phyloP scores from a whole-genome alignment of 1,284 basidiomycete genomes.

The Irpex sp. region DNA sequence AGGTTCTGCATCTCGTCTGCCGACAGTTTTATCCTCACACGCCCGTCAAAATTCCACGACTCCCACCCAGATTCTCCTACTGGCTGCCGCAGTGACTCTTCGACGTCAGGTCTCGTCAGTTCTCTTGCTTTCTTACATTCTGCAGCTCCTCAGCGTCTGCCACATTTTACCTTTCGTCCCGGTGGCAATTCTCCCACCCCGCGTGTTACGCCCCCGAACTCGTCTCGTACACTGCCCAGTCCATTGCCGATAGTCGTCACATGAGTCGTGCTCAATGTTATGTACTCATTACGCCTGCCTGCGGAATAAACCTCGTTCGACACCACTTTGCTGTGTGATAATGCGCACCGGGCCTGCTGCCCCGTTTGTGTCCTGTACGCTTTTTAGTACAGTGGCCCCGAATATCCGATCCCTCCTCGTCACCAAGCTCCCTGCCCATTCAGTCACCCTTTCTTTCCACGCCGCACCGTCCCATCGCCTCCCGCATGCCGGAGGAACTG shows the following conservation, averaged over 20 bases:
- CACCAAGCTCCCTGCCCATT: not conserved
- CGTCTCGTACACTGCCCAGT: not conserved
- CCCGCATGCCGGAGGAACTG: not conserved
- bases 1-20: too few relatives aligned
- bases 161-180: not conserved
- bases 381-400: not conserved
- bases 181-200: not conserved
- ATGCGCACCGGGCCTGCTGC: not conserved
- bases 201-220: not conserved
- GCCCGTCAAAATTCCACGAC: too few relatives aligned
- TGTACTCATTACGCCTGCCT: not conserved
- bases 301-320: too few relatives aligned
- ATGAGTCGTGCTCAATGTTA: not conserved
- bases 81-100: too few relatives aligned
- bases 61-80: too few relatives aligned
- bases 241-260: not conserved
- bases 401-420: not conserved
- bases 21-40: too few relatives aligned
- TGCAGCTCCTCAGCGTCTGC: not conserved
- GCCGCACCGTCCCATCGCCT: not conserved
- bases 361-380: not conserved
- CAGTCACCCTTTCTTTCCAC: not conserved
- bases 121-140: not conserved
- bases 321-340: not conserved
- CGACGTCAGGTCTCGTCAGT: too few relatives aligned